Percentiles rank a stretch among this genome's conserved stretches.
These are phyloP conservation scores for Euphorbia lathyris DNA, from an alignment of 345 rosid species.

Conservation along the genomic window DNA sequence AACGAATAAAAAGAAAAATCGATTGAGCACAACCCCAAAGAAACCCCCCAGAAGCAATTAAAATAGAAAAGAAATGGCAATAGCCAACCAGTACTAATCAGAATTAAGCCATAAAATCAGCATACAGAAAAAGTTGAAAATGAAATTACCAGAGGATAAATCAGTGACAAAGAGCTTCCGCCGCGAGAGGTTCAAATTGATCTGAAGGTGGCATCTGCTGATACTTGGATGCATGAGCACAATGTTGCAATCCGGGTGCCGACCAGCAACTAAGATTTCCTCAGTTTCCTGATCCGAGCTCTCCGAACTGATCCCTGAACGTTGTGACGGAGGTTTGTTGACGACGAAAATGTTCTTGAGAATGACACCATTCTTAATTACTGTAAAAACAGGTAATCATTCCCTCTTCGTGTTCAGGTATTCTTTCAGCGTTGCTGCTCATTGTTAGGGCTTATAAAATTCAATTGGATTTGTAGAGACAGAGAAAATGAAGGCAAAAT, in stretches of 20 bases:
- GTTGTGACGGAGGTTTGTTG: conserved; percentile 22
- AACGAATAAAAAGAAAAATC: background rate
- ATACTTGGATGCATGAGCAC: conserved; percentile 81
- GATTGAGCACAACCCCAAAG: background rate
- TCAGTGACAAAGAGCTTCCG: conserved; percentile 68
- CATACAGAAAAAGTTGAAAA: background rate
- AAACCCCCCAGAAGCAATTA: background rate
- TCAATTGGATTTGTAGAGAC: background rate
- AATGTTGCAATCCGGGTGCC: conserved; percentile 83
- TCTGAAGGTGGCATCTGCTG: conserved; percentile 85
- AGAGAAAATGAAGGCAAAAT: background rate
- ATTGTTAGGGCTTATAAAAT: conserved; percentile 16
- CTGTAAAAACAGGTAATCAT: conserved; percentile 79
- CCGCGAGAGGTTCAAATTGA: conserved; percentile 47
- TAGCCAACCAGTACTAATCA: background rate
- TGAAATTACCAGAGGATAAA: conserved; percentile 60
- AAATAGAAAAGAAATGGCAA: background rate
- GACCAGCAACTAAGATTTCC: conserved; percentile 65
- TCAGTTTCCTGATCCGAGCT: conserved; percentile 31
- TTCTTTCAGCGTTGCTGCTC: conserved; percentile 26
- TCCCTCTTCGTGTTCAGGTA: conserved; percentile 26
- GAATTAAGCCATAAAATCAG: background rate
- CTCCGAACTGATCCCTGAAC: conserved; percentile 15
- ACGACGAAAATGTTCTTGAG: conserved; percentile 85
- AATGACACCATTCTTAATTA: conserved; percentile 67